Evolutionary conservation across 2,329 filamentous ascomycete species (phyloP), one percentile per base, ranked within the genome.

Genomic region (Arachnomyces sp.): DNA sequence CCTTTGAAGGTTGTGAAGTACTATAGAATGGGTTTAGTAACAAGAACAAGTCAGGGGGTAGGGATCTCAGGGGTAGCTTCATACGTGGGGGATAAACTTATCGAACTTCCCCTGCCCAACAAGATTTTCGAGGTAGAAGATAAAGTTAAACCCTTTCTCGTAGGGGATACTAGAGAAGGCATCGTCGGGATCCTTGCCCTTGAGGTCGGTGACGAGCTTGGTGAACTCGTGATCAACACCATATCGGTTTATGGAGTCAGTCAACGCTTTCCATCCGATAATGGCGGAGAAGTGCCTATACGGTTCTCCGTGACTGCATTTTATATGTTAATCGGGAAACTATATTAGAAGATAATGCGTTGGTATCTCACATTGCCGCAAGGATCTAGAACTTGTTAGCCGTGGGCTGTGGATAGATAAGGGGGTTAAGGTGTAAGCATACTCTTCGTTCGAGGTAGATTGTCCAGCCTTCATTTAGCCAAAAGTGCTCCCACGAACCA

Each of bases 231-330:
- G 88, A 49, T 93, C 83, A 38, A 78, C 70, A 30, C 90, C 90
- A 54, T 82, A 92, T 30, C 80, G 73, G 28, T 82, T 72, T 28
- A 96, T 79, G 4, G 85, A 78, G 54, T 94, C 88, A 64, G 83
- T 75, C 13, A 94, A 76, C 2, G 82, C 77, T 58, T 94, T 92
- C 90, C 90, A 96, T 44, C 92, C 92, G 49, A 95, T 93, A 49
- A 96, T 94, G 48, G 90, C 82, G 7, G 85, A 93, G 63, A 98
- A 96, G 65, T 95, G 84, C 47, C 92, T 85, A 58, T 93, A 81
- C 3, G 84, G 67, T 48, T 90, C 83, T 34, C 88, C 88, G 52
- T 95, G 88, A 33, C 94, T 64, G 38, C 12, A 18, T 16, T 14
- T 39, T 15, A 32, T 45, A 17, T 41, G 30, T 32, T 13, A 40